A percentile compares a stretch with the other conserved stretches of the same genome.
Evolutionary conservation across 768 basidiomycete species (phyloP).

Genomic region (Pleurotus pulmonarius): DNA sequence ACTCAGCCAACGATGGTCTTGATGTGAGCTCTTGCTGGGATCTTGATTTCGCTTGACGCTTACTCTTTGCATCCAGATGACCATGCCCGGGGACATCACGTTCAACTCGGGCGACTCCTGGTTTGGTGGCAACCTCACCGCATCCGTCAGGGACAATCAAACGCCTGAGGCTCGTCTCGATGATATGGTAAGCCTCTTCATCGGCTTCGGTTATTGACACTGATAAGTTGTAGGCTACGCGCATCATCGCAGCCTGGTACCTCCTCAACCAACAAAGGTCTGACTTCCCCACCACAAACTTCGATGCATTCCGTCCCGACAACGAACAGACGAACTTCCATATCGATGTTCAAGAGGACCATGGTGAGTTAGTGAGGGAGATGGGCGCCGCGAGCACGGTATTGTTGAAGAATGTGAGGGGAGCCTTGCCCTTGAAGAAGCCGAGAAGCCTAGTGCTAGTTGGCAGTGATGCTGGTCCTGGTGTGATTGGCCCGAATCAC

Average conservation of each 20-base stretch:
- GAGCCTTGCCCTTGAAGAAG: slow-evolving; percentile 54
- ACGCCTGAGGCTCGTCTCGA: slow-evolving; percentile 63
- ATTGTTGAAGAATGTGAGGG: slow-evolving; percentile 66
- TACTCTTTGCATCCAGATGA: slow-evolving; percentile 42
- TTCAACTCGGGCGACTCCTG: slow-evolving; percentile 48
- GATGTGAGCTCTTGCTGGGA: slow-evolving; percentile 43
- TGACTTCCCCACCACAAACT: slow-evolving; percentile 64
- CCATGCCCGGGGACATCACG: slow-evolving; percentile 58
- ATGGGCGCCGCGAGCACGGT: slow-evolving; percentile 75
- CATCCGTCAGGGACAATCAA: slow-evolving; percentile 66
- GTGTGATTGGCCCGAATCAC: slow-evolving; percentile 64
- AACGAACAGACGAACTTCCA: slow-evolving; percentile 55
- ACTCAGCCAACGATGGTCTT: slow-evolving; percentile 55
- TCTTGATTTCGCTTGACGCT: background rate
- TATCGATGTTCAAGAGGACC: slow-evolving; percentile 71
- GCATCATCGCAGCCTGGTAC: slow-evolving; percentile 74
- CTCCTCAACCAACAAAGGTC: slow-evolving; percentile 59
- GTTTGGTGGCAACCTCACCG: slow-evolving; percentile 67
- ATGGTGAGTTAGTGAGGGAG: slow-evolving; percentile 62
- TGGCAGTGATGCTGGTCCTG: slow-evolving; percentile 65
- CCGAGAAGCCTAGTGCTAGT: slow-evolving; percentile 57
- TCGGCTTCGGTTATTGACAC: slow-evolving; percentile 13
- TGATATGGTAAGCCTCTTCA: slow-evolving; percentile 52
- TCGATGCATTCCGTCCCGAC: slow-evolving; percentile 58
- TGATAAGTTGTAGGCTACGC: slow-evolving; percentile 40